Conservation (phyloP, 805 yeast genomes). For the Wickerhamiella siamensis region DNA sequence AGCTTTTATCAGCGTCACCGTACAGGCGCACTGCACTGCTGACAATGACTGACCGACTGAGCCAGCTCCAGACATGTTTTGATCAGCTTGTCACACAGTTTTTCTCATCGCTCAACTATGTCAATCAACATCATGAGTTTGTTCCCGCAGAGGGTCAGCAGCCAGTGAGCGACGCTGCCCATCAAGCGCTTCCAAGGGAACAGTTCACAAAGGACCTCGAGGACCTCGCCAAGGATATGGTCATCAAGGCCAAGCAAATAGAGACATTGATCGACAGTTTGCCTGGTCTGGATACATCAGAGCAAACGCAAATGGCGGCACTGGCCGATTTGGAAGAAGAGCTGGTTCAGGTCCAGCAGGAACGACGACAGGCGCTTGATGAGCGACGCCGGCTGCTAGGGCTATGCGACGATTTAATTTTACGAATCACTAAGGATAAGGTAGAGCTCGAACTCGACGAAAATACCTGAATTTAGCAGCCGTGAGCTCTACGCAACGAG, state of each 20-base stretch:
- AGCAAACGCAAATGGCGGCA: slow-evolving; percentile 51
- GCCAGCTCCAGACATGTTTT: slow-evolving; percentile 78
- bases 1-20: no score
- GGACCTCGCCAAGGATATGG: slow-evolving; percentile 74
- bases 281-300: slow-evolving; percentile 85
- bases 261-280: slow-evolving; percentile 71
- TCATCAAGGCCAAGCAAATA: slow-evolving; percentile 74
- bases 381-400: slow-evolving; percentile 49
- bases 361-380: slow-evolving; percentile 40
- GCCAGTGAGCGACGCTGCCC: slow-evolving; percentile 46
- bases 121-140: slow-evolving; percentile 61
- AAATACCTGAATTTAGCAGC: neutral
- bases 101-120: slow-evolving; percentile 24
- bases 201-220: slow-evolving; percentile 33
- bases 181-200: slow-evolving; percentile 16
- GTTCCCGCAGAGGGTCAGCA: slow-evolving; percentile 38
- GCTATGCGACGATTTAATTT: slow-evolving; percentile 52
- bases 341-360: slow-evolving; percentile 43
- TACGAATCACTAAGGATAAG: slow-evolving; percentile 40
- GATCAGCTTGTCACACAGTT: slow-evolving; percentile 39
- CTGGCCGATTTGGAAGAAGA: slow-evolving; percentile 51
- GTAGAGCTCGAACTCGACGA: slow-evolving; percentile 18
- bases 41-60: slow-evolving; percentile 67
- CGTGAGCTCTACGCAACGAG: neutral
- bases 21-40: neutral